Evolutionary conservation across 176 grass and related monocot genomes (phyloP).

Genomic region (Hsuehochloa calcarea): DNA sequence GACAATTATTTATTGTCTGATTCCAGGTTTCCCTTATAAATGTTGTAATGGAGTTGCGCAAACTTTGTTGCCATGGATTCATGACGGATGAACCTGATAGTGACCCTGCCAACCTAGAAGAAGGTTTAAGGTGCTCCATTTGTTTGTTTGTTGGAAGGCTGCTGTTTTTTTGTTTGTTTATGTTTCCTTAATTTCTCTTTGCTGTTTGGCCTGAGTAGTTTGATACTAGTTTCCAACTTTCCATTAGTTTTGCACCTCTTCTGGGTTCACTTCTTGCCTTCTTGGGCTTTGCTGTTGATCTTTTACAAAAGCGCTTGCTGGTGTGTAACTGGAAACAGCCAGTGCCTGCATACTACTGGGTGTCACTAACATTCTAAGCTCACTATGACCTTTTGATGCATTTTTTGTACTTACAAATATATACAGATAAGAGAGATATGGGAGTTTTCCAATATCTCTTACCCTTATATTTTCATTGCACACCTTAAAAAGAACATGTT

Average conservation of each 20-base stretch:
- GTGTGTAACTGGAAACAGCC: not conserved
- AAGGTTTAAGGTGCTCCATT: constrained; percentile 83
- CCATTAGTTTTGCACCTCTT: not conserved
- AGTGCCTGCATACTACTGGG: not conserved
- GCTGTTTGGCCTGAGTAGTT: constrained; percentile 5
- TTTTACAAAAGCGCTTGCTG: constrained; percentile 8
- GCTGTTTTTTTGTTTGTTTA: constrained; percentile 19
- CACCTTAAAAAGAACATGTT: not conserved
- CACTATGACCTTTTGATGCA: constrained; percentile 4
- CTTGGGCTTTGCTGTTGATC: constrained; percentile 19
- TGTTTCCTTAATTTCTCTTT: constrained; percentile 15
- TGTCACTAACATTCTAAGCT: constrained; percentile 22
- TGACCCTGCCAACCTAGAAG: constrained; percentile 67
- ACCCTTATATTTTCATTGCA: not conserved
- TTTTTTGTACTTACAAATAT: not conserved
- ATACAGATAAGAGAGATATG: not conserved
- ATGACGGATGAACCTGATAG: constrained; percentile 86
- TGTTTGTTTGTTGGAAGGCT: constrained; percentile 30
- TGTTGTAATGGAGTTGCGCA: constrained; percentile 99
- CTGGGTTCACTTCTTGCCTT: constrained; percentile 9
- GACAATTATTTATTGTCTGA: constrained; percentile 32
- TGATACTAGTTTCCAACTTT: not conserved
- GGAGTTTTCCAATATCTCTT: not conserved
- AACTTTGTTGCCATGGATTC: constrained; percentile 98
- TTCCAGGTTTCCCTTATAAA: constrained; percentile 96